phyloP scores from a whole-genome alignment of 768 basidiomycete genomes.

The Exsudoporus frostii region DNA sequence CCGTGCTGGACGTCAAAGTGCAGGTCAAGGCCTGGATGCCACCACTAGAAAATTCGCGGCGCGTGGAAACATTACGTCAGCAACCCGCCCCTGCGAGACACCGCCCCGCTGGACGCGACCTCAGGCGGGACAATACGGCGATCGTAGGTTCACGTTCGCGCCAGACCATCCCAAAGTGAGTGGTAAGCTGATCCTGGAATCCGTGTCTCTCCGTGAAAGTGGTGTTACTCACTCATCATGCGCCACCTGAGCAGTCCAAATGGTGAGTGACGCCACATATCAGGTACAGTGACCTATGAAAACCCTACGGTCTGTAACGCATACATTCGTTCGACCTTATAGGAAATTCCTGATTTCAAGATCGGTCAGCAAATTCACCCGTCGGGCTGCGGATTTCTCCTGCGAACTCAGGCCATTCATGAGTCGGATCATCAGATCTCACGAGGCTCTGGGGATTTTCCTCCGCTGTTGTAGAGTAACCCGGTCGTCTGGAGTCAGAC shows the following conservation, averaged over 20 bases:
- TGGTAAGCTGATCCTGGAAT: neutral
- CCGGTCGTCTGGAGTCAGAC: neutral
- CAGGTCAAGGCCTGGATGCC: constrained; percentile 23
- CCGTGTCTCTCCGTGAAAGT: neutral
- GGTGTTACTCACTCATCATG: neutral
- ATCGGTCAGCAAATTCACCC: too few relatives aligned
- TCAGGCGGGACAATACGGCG: neutral
- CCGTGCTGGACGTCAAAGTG: constrained; percentile 31
- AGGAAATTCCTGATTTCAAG: neutral
- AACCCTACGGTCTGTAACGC: neutral
- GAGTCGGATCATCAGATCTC: neutral
- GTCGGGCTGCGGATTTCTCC: neutral
- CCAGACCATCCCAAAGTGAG: neutral
- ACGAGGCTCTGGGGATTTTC: neutral
- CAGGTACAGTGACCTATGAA: neutral
- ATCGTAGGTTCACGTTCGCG: neutral
- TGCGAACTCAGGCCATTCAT: too few relatives aligned
- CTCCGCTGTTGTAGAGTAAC: neutral
- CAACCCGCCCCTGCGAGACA: constrained; percentile 5
- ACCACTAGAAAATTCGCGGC: constrained; percentile 29
- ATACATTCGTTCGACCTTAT: neutral
- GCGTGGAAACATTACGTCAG: constrained; percentile 36
- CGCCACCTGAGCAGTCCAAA: neutral
- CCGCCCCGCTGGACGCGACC: neutral
- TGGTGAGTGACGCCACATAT: neutral